Percentiles rank a stretch among this genome's conserved stretches.
Evolutionary conservation across 1,284 basidiomycete species (phyloP).

Genomic region (Retiboletus flavoniger): DNA sequence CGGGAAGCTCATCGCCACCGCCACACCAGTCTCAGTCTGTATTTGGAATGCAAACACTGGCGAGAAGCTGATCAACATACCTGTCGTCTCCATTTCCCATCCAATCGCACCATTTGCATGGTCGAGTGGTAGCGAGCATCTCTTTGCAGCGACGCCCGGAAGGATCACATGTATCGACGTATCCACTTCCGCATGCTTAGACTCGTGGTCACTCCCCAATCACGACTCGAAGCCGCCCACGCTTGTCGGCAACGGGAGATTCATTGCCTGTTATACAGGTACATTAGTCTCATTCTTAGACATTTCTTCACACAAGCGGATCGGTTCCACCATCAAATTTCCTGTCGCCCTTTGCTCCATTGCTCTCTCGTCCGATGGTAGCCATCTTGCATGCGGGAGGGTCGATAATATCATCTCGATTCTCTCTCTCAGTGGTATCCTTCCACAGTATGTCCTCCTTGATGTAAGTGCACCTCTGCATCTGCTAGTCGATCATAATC

Average conservation of each 20-base stretch:
- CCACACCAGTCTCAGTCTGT: slow-evolving; percentile 2
- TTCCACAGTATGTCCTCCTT: slow-evolving; percentile 4
- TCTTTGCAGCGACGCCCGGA: slow-evolving; percentile 3
- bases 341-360: not conserved
- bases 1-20: slow-evolving; percentile 9
- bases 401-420: not conserved
- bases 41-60: slow-evolving; percentile 4
- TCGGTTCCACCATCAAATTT: slow-evolving; percentile 2
- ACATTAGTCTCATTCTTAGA: slow-evolving; percentile 1
- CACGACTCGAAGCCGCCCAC: not conserved
- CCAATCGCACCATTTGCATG: slow-evolving; percentile 5
- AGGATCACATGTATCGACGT: slow-evolving; percentile 1
- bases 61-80: slow-evolving; percentile 2
- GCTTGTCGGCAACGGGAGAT: slow-evolving; percentile 2
- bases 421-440: not conserved
- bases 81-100: not conserved
- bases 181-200: not conserved
- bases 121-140: not conserved
- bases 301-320: not conserved
- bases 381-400: slow-evolving; percentile 5
- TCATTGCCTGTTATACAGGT: slow-evolving; percentile 5
- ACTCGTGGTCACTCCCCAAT: not conserved
- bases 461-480: not conserved
- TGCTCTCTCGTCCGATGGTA: not conserved
- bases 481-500: not conserved